These are phyloP conservation scores for Monosporascus sp. DNA, from an alignment of 2,329 filamentous ascomycete species.

Conservation along the genomic window DNA sequence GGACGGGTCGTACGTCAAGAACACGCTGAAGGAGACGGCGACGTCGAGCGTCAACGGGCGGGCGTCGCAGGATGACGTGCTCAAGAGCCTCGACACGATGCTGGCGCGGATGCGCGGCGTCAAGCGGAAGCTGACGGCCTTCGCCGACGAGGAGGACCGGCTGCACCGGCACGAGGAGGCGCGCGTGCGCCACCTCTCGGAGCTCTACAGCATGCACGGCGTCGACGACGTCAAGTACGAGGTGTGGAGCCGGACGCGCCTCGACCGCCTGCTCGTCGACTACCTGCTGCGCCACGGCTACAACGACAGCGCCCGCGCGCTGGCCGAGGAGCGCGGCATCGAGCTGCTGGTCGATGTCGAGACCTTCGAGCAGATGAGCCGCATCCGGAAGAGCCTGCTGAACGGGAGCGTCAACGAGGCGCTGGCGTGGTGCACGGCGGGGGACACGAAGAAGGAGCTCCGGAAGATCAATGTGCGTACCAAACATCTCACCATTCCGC, in stretches of 20 bases:
- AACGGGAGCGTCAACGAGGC: conserved; percentile 70
- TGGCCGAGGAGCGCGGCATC: conserved; percentile 72
- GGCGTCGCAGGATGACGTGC: conserved; percentile 62
- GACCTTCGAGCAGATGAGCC: conserved; percentile 77
- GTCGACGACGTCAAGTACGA: conserved; percentile 93
- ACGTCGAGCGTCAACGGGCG: conserved; percentile 60
- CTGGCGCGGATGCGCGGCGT: conserved; percentile 77
- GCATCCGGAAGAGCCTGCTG: conserved; percentile 68
- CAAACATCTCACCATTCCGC: neutral
- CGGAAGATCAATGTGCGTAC: conserved; percentile 72
- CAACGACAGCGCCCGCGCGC: conserved; percentile 64
- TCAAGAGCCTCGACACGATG: conserved; percentile 78
- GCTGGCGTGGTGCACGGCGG: conserved; percentile 71
- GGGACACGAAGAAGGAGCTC: conserved; percentile 85
- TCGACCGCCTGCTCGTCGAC: conserved; percentile 86
- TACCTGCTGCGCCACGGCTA: conserved; percentile 85
- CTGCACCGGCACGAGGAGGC: conserved; percentile 72
- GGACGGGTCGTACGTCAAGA: conserved; percentile 58
- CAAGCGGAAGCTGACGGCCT: conserved; percentile 76
- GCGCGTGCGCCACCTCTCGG: conserved; percentile 73
- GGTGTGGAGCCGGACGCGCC: conserved; percentile 72
- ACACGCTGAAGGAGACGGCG: conserved; percentile 56
- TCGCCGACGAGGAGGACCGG: conserved; percentile 73
- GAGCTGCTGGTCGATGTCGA: conserved; percentile 80
- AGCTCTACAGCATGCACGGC: conserved; percentile 72